phyloP scores from a whole-genome alignment of 108 stramenopile genomes.

The Halocafeteria seosinensis region DNA sequence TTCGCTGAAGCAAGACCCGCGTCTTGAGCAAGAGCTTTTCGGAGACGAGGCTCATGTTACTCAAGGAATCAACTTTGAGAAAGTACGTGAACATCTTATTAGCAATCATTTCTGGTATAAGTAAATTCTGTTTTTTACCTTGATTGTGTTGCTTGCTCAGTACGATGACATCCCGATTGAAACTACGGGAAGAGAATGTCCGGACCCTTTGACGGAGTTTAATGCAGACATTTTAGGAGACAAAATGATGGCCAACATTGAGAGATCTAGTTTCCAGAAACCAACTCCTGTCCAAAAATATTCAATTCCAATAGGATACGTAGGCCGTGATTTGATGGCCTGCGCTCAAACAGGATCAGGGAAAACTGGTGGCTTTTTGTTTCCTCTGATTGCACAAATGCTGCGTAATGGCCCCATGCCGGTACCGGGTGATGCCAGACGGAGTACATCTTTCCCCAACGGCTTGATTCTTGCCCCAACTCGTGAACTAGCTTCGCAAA shows the following conservation, averaged over 20 bases:
- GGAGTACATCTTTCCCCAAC: conserved; percentile 44
- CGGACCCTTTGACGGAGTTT: conserved; percentile 74
- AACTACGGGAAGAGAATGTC: conserved; percentile 55
- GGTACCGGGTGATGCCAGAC: neutral
- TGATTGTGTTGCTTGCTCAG: no score
- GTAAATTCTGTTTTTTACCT: no score
- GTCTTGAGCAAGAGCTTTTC: conserved; percentile 32
- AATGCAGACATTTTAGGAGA: conserved; percentile 62
- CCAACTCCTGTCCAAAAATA: conserved; percentile 98
- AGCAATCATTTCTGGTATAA: neutral
- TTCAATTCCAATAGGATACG: conserved; percentile 70
- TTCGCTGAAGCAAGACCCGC: neutral
- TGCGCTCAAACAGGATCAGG: conserved; percentile 94
- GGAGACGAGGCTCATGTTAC: conserved; percentile 45
- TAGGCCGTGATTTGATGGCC: conserved; percentile 80
- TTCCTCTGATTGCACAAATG: conserved; percentile 84
- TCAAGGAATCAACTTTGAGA: conserved; percentile 98
- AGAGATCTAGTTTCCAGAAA: conserved; percentile 69
- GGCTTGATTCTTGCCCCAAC: conserved; percentile 84
- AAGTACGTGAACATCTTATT: no score
- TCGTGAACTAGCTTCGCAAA: conserved; percentile 88
- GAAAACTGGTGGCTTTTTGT: conserved; percentile 91
- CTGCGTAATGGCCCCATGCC: conserved; percentile 23
- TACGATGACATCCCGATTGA: conserved; percentile 90
- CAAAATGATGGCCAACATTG: conserved; percentile 64